Evolutionary conservation across 169 alveolate species (phyloP).

Genomic region (Plasmodium billcollinsi): DNA sequence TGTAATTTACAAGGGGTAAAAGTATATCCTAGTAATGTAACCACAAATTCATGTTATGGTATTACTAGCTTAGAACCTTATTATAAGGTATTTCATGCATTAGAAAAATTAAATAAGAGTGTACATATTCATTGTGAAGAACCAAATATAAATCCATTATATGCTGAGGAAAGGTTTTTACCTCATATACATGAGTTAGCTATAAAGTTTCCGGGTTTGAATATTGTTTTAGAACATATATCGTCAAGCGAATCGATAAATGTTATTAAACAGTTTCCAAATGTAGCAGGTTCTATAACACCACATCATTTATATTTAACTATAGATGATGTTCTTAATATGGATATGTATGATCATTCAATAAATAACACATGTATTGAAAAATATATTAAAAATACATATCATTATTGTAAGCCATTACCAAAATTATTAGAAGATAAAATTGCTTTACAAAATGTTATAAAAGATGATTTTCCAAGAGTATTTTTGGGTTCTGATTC

Average conservation of each 20-base stretch:
- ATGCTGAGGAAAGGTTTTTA: slow-evolving; percentile 81
- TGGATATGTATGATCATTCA: slow-evolving; percentile 75
- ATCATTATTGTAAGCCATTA: slow-evolving; percentile 85
- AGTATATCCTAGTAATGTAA: slow-evolving; percentile 84
- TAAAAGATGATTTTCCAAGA: slow-evolving; percentile 72
- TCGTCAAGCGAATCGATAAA: slow-evolving; percentile 77
- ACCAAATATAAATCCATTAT: slow-evolving; percentile 80
- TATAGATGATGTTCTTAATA: slow-evolving; percentile 60
- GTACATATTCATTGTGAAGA: slow-evolving; percentile 86
- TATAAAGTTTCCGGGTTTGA: slow-evolving; percentile 79
- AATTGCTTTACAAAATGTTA: slow-evolving; percentile 78
- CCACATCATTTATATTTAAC: slow-evolving; percentile 75
- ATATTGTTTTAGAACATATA: slow-evolving; percentile 86
- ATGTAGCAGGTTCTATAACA: slow-evolving; percentile 78
- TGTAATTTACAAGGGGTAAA: slow-evolving; percentile 86
- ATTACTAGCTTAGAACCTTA: slow-evolving; percentile 80
- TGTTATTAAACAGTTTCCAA: slow-evolving; percentile 75
- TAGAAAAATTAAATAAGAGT: slow-evolving; percentile 81
- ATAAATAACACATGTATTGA: slow-evolving; percentile 66
- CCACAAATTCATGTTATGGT: slow-evolving; percentile 85
- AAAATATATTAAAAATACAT: slow-evolving; percentile 80
- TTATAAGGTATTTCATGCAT: slow-evolving; percentile 80
- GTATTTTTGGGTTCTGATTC: slow-evolving; percentile 88
- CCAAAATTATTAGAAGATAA: slow-evolving; percentile 81
- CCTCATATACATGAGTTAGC: slow-evolving; percentile 78